phyloP scores from a whole-genome alignment of 164 flowering plant genomes.

The Annona squamosa region DNA sequence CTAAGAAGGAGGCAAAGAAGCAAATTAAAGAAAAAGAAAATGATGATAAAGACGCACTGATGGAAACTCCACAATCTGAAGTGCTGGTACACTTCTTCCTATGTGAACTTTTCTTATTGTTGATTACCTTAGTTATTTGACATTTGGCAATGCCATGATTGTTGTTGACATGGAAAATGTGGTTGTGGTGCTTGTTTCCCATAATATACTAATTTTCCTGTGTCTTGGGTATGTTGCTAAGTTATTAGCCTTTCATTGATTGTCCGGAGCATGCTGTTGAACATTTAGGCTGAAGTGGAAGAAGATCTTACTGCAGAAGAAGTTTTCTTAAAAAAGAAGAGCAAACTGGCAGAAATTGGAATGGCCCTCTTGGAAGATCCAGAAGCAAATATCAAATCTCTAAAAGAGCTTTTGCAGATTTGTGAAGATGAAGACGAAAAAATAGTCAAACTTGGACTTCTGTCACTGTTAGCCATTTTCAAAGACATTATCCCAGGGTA shows the following conservation, averaged over 20 bases:
- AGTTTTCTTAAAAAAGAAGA: slow-evolving; percentile 45
- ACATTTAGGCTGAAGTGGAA: slow-evolving; percentile 72
- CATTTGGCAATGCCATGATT: neutral
- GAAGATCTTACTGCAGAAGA: slow-evolving; percentile 81
- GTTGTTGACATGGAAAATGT: neutral
- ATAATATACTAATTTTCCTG: neutral
- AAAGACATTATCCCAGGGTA: slow-evolving; percentile 98
- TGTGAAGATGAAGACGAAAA: slow-evolving; percentile 52
- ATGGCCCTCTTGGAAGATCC: slow-evolving; percentile 74
- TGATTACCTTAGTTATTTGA: neutral
- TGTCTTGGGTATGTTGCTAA: neutral
- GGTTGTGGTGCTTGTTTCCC: neutral
- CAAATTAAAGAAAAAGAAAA: slow-evolving; percentile 40
- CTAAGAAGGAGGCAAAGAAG: slow-evolving; percentile 70
- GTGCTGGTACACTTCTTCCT: slow-evolving; percentile 50
- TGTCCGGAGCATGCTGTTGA: neutral
- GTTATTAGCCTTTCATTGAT: neutral
- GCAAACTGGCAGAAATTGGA: slow-evolving; percentile 82
- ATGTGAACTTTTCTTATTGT: neutral
- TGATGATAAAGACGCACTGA: slow-evolving; percentile 27
- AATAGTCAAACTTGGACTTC: slow-evolving; percentile 62
- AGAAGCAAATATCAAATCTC: slow-evolving; percentile 62
- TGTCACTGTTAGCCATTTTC: slow-evolving; percentile 78
- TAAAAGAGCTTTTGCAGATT: slow-evolving; percentile 67
- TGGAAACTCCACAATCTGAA: slow-evolving; percentile 51